Base-by-base conservation (phyloP, 768 basidiomycete species). In the Lactifluus pinguis region DNA sequence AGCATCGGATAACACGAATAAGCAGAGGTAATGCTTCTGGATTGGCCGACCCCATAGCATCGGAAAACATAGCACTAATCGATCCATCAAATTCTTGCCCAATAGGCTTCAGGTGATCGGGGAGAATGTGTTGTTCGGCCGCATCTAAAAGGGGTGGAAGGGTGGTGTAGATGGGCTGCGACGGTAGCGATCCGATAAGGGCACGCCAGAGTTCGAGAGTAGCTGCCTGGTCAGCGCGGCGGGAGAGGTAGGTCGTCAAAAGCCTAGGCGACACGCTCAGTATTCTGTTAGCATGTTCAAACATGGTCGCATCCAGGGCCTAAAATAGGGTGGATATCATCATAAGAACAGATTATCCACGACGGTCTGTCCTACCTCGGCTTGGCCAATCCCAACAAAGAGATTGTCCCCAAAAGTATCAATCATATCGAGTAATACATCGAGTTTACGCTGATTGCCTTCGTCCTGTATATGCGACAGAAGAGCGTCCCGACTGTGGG, bases 401-500 rank as follows among this genome's bases (percentile, higher is more conserved):
- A 88, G 66, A 0, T 74, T 71, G 7, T 75, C 70, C 2, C 80
- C 80, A 61, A 88, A 87, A 6, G 76, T 73, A 10, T 77, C 74
- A 45, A 88, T 65, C 38, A 86, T 70, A 42, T 72, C 72, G 14
- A 78, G 73, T 32, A 84, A 69, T 30, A 69, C 65, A 17, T 49
- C 53, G 1, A 72, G 60, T 17, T 58, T 60, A 14, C 45, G 60
- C 14, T 71, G 59, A 9, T 65, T 19, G 4, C 45, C 62, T 32
- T 66, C 65, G 25, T 66, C 61, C 15, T 69, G 66, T 61, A 49
- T 32, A n/a, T 60, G 59, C 51, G 60, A 59, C 14, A 59, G 57
- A 14, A 75, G 65, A 13, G 68, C 55, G 3, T 63, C 57, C 42
- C 73, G 71, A 47, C 76, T 73, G 38, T 60, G 72, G 55, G 66